Conservation (phyloP, 345 rosid genomes). For the Hibiscus syriacus region DNA sequence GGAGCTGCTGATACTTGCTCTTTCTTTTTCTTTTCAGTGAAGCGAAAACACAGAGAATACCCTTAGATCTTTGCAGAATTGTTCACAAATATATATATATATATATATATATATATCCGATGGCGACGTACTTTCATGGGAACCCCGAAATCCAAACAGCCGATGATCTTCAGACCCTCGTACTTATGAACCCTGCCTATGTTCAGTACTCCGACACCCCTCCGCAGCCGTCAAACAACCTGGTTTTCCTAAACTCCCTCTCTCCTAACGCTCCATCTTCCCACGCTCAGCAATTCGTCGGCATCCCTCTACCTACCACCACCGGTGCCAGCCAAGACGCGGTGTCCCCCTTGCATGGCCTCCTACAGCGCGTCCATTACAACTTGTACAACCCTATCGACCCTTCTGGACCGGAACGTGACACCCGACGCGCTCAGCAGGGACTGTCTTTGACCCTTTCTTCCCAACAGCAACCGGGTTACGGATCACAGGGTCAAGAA, state of each 20-base stretch:
- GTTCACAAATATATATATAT: no score
- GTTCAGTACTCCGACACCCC: conserved; percentile 67
- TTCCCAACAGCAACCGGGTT: conserved; percentile 69
- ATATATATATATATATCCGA: conserved; percentile 16
- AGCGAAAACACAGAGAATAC: conserved; percentile 6
- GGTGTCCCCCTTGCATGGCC: conserved; percentile 63
- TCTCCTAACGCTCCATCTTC: conserved; percentile 45
- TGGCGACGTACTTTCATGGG: conserved; percentile 62
- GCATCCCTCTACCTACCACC: conserved; percentile 52
- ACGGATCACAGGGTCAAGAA: conserved; percentile 30
- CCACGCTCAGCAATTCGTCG: conserved; percentile 70
- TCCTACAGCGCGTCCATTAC: conserved; percentile 73
- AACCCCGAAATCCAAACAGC: conserved; percentile 36
- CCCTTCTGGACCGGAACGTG: conserved; percentile 49
- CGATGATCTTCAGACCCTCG: conserved; percentile 79
- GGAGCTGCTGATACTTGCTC: not conserved
- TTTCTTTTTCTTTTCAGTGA: conserved; percentile 16
- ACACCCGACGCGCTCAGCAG: conserved; percentile 62
- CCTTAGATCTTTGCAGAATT: conserved; percentile 7
- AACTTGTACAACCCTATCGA: conserved; percentile 59
- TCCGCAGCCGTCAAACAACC: conserved; percentile 35
- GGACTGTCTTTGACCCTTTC: conserved; percentile 83
- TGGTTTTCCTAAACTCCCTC: conserved; percentile 45
- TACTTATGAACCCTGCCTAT: conserved; percentile 90
- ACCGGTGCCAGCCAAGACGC: conserved; percentile 38